A percentile compares a stretch with the other conserved stretches of the same genome.
Conservation (phyloP, 805 yeast genomes). For the Candida xiaguanensis region DNA sequence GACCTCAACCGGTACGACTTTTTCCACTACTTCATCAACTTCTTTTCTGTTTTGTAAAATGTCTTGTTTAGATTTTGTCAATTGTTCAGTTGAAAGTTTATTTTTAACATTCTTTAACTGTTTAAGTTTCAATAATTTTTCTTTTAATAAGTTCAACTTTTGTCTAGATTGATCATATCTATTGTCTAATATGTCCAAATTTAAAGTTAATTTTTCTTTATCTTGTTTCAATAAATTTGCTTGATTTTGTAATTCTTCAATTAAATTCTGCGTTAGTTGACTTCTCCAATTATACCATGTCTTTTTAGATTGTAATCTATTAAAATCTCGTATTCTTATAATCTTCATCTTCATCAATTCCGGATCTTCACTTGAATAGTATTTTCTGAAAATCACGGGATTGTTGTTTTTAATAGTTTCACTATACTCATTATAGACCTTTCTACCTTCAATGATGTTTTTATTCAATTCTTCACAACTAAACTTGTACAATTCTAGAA, state of each 20-base stretch:
- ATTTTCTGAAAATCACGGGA: slow-evolving; percentile 49
- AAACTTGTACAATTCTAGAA: slow-evolving; percentile 48
- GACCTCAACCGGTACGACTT: too few relatives aligned
- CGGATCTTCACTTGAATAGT: slow-evolving; percentile 36
- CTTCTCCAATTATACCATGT: slow-evolving; percentile 65
- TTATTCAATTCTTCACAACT: slow-evolving; percentile 52
- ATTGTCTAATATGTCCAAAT: slow-evolving; percentile 1
- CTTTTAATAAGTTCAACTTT: neutral
- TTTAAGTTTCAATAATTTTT: neutral
- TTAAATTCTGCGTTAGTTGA: slow-evolving; percentile 46
- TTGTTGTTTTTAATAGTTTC: slow-evolving; percentile 43
- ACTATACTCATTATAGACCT: slow-evolving; percentile 44
- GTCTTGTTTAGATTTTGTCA: slow-evolving; percentile 14
- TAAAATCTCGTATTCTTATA: slow-evolving; percentile 45
- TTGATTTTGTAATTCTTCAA: slow-evolving; percentile 23
- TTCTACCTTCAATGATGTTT: slow-evolving; percentile 48
- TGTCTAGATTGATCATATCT: neutral
- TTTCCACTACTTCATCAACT: neutral
- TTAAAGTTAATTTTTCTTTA: slow-evolving; percentile 1
- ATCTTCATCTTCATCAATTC: slow-evolving; percentile 45
- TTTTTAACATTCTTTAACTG: slow-evolving; percentile 1
- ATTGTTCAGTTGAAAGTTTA: slow-evolving; percentile 6
- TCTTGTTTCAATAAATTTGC: slow-evolving; percentile 9
- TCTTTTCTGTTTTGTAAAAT: neutral
- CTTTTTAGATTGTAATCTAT: slow-evolving; percentile 50